Evolutionary conservation across 148 eudicot genomes (phyloP).

Genomic region (Fagopyrum tataricum): DNA sequence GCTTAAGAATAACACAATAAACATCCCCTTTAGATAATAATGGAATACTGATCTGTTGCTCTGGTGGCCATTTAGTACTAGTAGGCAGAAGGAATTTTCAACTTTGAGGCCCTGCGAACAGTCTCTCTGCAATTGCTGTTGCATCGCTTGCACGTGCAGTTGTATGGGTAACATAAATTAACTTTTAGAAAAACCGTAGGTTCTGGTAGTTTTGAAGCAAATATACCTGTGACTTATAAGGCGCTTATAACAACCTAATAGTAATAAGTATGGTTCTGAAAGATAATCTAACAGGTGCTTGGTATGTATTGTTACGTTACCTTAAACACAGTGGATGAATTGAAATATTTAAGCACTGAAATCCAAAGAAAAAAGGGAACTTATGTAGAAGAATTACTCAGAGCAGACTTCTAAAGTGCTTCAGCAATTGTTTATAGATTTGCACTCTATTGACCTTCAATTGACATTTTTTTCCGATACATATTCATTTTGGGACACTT

Average conservation of each 20-base stretch:
- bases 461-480: background rate
- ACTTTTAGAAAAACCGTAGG: background rate
- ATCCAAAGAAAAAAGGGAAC: background rate
- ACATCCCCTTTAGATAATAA: background rate
- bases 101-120: background rate
- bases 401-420: background rate
- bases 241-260: background rate
- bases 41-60: background rate
- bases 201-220: background rate
- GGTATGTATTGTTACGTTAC: background rate
- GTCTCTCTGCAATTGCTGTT: background rate
- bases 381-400: background rate
- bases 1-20: background rate
- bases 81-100: background rate
- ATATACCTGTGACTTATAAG: no score
- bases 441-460: background rate
- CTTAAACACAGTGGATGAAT: background rate
- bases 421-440: background rate
- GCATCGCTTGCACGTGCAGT: background rate
- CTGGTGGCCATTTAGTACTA: background rate
- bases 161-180: background rate
- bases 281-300: no score
- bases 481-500: constrained; percentile 1
- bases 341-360: background rate
- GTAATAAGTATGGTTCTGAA: background rate